These are phyloP conservation scores for Uronychia setigera DNA, from an alignment of 73 alveolate species.

Conservation along the genomic window DNA sequence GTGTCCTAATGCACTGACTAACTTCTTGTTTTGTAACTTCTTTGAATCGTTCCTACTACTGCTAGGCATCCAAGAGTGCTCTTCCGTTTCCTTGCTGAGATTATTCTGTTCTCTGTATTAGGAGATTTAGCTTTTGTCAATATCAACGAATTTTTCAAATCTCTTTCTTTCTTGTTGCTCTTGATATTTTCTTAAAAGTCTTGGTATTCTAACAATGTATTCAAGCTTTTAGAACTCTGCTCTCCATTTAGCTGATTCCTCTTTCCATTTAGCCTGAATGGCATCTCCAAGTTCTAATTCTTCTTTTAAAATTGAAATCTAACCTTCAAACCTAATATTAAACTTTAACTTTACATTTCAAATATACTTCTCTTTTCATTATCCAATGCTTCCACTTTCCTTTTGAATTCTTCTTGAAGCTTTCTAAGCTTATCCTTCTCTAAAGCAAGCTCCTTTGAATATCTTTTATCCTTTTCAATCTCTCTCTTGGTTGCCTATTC, in stretches of 20 bases:
- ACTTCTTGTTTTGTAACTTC: too few relatives aligned
- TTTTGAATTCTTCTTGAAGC: background rate
- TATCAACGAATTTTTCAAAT: background rate
- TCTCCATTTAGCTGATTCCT: background rate
- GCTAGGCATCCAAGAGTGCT: too few relatives aligned
- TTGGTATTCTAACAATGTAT: background rate
- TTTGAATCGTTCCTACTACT: too few relatives aligned
- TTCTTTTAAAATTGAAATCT: background rate
- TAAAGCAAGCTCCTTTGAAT: background rate
- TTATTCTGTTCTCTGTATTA: too few relatives aligned
- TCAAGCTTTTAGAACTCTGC: background rate
- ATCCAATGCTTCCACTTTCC: background rate
- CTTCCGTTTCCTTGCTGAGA: too few relatives aligned
- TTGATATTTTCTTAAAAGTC: background rate
- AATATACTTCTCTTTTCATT: background rate
- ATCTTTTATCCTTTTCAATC: background rate
- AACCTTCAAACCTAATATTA: background rate
- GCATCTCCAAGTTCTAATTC: background rate
- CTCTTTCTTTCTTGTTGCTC: background rate
- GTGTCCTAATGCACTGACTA: too few relatives aligned
- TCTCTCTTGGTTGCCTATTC: background rate
- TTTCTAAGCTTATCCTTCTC: background rate
- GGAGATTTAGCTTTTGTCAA: too few relatives aligned
- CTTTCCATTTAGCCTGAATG: background rate
- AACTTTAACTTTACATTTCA: background rate